Base-by-base conservation (phyloP, 495 filamentous ascomycete genomes). In the Glutinoglossum americanum region DNA sequence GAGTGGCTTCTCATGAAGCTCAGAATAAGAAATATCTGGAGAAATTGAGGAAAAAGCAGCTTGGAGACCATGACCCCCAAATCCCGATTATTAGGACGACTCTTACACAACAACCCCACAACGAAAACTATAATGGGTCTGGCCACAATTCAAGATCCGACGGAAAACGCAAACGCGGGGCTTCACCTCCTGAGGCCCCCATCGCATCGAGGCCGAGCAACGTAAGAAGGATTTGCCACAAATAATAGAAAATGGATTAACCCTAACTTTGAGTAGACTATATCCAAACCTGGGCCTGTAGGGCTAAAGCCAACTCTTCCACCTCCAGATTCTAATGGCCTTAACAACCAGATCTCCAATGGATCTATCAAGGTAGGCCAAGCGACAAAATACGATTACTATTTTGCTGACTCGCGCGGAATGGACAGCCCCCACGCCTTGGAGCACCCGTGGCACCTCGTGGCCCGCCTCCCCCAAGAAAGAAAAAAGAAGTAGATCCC, bases 401-500 rank as follows among this genome's bases (percentile, higher is more conserved):
- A 30, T 17, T n/a, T 25, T 17, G 49, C 49, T 53, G 28, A 53
- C 28, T 17, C 25, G 21, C 19, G 13, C n/a, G 8, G 25, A 23
- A 27, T 53, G 39, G 35, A 49, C 44, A 49, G 44, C 23, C 44
- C 25, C 59, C 56, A 26, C 51, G 63, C 44, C 62, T 64, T 47
- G 62, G 58, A 11, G 63, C 63, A 47, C 63, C 60, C 32, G 59
- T 57, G 17, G 55, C 61, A 32, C 66, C 69, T 56, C 69, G 64
- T 21, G 3, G 58, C 63, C 25, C 58, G 17, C 70, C 70, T 11
- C 69, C 69, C 17, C 68, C 70, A 59, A 73, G 72, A 47, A 72
- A 70, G 56, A 74, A 70, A 61, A 76, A 75, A 59, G 68, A 74
- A 39, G 70, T 57, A 10, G 73, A 77, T 62, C 73, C 74, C 0